Evolutionary conservation across 2,329 filamentous ascomycete species (phyloP).

Genomic region (Paracoccidioides brasiliensis): DNA sequence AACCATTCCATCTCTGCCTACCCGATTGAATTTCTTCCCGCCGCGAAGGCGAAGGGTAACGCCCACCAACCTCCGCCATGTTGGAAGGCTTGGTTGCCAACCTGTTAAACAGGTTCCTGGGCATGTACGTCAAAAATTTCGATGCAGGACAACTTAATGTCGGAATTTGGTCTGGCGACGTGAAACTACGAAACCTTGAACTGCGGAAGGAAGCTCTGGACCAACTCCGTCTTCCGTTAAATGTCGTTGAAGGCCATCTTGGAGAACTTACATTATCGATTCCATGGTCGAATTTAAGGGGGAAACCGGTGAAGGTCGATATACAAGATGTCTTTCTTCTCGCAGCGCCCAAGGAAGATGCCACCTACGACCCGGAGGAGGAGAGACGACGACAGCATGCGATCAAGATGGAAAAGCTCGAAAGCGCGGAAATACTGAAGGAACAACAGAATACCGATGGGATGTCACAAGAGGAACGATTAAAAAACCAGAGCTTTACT

Average conservation of each 20-base stretch:
- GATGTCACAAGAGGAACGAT: slow-evolving; percentile 86
- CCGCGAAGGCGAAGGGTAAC: slow-evolving; percentile 62
- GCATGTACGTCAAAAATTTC: slow-evolving; percentile 99
- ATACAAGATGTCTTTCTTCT: slow-evolving; percentile 96
- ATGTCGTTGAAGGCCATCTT: slow-evolving; percentile 89
- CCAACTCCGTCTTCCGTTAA: slow-evolving; percentile 89
- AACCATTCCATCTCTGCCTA: background rate
- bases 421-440: slow-evolving; percentile 88
- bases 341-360: slow-evolving; percentile 89
- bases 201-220: slow-evolving; percentile 89
- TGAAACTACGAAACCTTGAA: slow-evolving; percentile 86
- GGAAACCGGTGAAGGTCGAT: slow-evolving; percentile 84
- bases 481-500: slow-evolving; percentile 96
- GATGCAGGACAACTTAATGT: slow-evolving; percentile 96
- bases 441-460: slow-evolving; percentile 82
- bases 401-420: slow-evolving; percentile 98
- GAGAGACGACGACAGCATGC: slow-evolving; percentile 74
- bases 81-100: slow-evolving; percentile 94
- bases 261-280: slow-evolving; percentile 85
- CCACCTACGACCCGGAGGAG: slow-evolving; percentile 83
- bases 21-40: slow-evolving; percentile 25
- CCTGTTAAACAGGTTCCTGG: slow-evolving; percentile 96
- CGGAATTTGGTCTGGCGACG: slow-evolving; percentile 97
- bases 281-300: slow-evolving; percentile 92
- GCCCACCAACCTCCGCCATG: slow-evolving; percentile 57